These are phyloP conservation scores for Solanum bulbocastanum DNA, from an alignment of 257 asterid species.

Conservation along the genomic window DNA sequence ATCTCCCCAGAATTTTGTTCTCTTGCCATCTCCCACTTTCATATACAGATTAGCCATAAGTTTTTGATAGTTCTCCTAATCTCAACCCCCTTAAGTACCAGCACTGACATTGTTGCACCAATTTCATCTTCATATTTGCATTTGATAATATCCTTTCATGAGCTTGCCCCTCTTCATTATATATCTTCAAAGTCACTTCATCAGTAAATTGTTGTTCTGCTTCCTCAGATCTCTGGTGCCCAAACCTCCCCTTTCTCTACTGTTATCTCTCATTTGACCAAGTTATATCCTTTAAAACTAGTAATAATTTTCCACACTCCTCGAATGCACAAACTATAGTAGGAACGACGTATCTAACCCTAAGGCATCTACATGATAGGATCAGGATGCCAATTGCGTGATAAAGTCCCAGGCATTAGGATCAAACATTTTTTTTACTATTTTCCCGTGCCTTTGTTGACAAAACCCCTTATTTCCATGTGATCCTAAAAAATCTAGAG, in stretches of 20 bases:
- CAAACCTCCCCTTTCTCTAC: not conserved
- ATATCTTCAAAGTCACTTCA: not conserved
- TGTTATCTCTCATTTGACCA: not conserved
- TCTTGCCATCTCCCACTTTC: not conserved
- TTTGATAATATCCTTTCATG: not conserved
- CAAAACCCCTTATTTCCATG: not conserved
- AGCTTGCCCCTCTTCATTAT: not conserved
- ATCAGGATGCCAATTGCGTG: not conserved
- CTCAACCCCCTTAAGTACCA: not conserved
- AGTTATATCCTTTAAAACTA: not conserved
- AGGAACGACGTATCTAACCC: not conserved
- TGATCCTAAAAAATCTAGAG: not conserved
- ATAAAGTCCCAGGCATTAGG: not conserved
- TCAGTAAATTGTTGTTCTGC: not conserved
- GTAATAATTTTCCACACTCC: not conserved
- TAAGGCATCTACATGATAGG: not conserved
- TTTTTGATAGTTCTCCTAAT: not conserved
- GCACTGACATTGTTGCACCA: not conserved
- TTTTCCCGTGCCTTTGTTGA: not conserved
- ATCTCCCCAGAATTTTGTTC: not conserved
- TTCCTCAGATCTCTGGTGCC: not conserved
- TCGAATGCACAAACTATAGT: not conserved
- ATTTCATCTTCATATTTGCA: not conserved
- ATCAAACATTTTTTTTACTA: not conserved
- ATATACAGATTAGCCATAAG: not conserved